Conservation (phyloP, 305 asterid genomes). For the Fraxinus albicans region DNA sequence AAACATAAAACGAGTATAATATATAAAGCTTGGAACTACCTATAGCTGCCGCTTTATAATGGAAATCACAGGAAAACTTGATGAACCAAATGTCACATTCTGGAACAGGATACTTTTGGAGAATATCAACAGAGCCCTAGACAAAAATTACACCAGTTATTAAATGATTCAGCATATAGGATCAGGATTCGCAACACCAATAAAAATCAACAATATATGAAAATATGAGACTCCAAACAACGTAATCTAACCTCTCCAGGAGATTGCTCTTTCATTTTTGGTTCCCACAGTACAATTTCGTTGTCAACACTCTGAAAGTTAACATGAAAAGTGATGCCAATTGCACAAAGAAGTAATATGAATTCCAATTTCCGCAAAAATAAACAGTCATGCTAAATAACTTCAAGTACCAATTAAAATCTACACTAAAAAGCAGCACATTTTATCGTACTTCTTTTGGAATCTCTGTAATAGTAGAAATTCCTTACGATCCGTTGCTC, state of each 20-base stretch:
- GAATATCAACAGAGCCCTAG: conserved; percentile 91
- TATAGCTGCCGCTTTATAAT: conserved; percentile 72
- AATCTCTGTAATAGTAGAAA: neutral
- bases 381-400: conserved; percentile 6
- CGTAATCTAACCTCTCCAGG: conserved; percentile 83
- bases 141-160: conserved; percentile 24
- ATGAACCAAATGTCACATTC: conserved; percentile 98
- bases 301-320: conserved; percentile 85
- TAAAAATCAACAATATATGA: conserved; percentile 4
- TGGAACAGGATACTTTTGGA: conserved; percentile 94
- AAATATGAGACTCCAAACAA: conserved; percentile 1
- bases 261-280: conserved; percentile 89
- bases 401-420: neutral
- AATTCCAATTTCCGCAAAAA: conserved; percentile 11
- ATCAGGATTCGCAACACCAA: neutral
- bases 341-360: neutral
- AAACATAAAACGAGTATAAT: conserved; percentile 1
- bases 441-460: neutral
- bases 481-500: neutral
- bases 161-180: neutral
- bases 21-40: conserved; percentile 40
- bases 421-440: neutral
- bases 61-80: conserved; percentile 91
- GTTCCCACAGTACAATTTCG: conserved; percentile 95
- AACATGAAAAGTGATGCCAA: conserved; percentile 11